A percentile compares a stretch with the other conserved stretches of the same genome.
Evolutionary conservation across 2,329 filamentous ascomycete species (phyloP).

Genomic region (Aspergillus sp.): DNA sequence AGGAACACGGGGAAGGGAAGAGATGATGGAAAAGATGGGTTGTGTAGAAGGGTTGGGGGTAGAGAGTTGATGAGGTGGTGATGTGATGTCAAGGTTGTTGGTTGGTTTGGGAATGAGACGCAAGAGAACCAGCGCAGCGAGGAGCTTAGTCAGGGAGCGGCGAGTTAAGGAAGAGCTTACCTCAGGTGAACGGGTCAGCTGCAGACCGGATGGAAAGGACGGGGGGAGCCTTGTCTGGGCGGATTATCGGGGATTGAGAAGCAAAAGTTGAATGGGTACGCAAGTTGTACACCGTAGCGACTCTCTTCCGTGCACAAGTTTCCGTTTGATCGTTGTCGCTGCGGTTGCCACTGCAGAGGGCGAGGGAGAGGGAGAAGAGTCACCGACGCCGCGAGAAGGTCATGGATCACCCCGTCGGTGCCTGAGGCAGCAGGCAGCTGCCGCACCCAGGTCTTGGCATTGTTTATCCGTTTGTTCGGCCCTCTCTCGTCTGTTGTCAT

Average conservation of each 20-base stretch:
- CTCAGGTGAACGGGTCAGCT: constrained; percentile 16
- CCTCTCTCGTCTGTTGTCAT: background rate
- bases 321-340: background rate
- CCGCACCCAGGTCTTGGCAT: constrained; percentile 4
- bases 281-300: background rate
- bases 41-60: constrained; percentile 13
- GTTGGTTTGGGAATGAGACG: constrained; percentile 27
- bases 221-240: background rate
- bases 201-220: constrained; percentile 8
- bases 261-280: background rate
- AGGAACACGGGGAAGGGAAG: constrained; percentile 15
- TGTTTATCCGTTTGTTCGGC: background rate
- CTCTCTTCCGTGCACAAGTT: background rate
- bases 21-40: constrained; percentile 15
- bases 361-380: background rate
- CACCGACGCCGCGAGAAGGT: background rate
- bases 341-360: background rate
- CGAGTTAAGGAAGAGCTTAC: constrained; percentile 23
- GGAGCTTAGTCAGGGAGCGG: constrained; percentile 34
- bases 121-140: constrained; percentile 27
- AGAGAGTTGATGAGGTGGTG: constrained; percentile 28
- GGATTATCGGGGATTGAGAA: background rate
- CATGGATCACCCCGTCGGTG: background rate
- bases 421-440: constrained; percentile 6
- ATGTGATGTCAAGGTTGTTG: constrained; percentile 41